These are phyloP conservation scores for Gossypioides kirkii DNA, from an alignment of 345 rosid species.

Conservation along the genomic window DNA sequence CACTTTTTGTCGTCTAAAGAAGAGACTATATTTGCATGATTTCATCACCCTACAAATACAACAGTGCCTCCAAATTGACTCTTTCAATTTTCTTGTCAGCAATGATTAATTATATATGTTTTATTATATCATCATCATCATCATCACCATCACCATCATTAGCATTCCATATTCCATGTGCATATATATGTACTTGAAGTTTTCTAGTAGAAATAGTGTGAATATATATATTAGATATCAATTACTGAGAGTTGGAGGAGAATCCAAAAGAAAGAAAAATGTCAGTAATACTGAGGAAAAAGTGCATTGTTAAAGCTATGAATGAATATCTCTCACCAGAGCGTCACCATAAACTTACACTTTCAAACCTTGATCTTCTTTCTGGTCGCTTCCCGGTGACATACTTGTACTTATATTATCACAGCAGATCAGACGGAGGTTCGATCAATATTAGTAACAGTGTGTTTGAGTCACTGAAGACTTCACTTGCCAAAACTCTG, in stretches of 20 bases:
- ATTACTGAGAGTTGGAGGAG: background rate
- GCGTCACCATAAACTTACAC: constrained; percentile 23
- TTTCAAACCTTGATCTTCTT: constrained; percentile 85
- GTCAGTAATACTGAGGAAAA: constrained; percentile 34
- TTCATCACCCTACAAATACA: background rate
- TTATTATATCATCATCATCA: background rate
- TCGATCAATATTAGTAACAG: background rate
- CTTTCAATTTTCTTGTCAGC: background rate
- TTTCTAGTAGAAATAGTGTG: no score
- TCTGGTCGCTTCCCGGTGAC: constrained; percentile 83
- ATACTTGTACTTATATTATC: constrained; percentile 57
- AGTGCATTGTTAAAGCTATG: constrained; percentile 44
- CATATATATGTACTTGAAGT: background rate
- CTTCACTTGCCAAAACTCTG: constrained; percentile 52
- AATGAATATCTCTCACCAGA: constrained; percentile 17
- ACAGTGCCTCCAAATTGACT: background rate
- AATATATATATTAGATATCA: background rate
- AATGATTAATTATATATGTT: background rate
- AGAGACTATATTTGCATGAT: background rate
- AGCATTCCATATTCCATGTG: background rate
- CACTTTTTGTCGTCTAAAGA: background rate
- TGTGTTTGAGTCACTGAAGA: constrained; percentile 33
- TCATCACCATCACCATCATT: no score
- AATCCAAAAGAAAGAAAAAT: constrained; percentile 21
- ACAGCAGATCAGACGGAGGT: constrained; percentile 15